Evolutionary conservation across 306 rosid genomes (phyloP), one percentile per base, ranked within the genome.

Genomic region (Coriaria nepalensis): DNA sequence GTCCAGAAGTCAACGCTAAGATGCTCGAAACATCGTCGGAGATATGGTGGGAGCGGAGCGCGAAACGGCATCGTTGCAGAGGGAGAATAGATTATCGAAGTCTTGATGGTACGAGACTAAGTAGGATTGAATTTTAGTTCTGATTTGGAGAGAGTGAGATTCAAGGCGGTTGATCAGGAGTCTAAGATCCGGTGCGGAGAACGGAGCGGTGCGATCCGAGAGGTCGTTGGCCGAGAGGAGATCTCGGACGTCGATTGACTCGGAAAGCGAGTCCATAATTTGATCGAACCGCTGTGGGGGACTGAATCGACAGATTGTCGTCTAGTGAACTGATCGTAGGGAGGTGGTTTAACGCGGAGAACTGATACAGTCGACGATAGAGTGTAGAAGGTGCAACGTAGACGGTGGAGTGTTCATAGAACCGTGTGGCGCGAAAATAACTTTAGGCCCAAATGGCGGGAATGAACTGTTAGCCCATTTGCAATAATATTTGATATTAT

Each of bases 101-200:
- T 92, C 92, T 2, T 67, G 68, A 47, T 67, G 93, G 69, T 92
- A 94, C 8, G 92, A 67, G 45, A 73, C 49, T 66, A 92, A 60
- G 66, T 92, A 85, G 44, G 92, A 68, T 15, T 65, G 93, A 47
- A 90, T 77, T 65, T 78, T 82, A 4, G 87, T 60, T 32, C 78
- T 85, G 72, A 90, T 85, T 55, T 73, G 87, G 53, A 77, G 73
- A 40, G 96, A 85, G 57, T 85, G 95, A 6, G 98, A 79, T 50
- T 90, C 98, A n/a, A 90, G 87, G 11, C 98, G 87, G 53, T 82
- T 81, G 70, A 82, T 83, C 40, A 90, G 78, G 68, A 82, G 95
- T 53, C 87, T 94, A 51, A 92, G 98, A 85, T 92, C 96, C 10
- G 98, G 98, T 7, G 96, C 85, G 6, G 96, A 77, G 59, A 92